Evolutionary conservation across 257 asterid genomes (phyloP), one percentile per base, ranked within the genome.

Genomic region (Solanum paucissectum): DNA sequence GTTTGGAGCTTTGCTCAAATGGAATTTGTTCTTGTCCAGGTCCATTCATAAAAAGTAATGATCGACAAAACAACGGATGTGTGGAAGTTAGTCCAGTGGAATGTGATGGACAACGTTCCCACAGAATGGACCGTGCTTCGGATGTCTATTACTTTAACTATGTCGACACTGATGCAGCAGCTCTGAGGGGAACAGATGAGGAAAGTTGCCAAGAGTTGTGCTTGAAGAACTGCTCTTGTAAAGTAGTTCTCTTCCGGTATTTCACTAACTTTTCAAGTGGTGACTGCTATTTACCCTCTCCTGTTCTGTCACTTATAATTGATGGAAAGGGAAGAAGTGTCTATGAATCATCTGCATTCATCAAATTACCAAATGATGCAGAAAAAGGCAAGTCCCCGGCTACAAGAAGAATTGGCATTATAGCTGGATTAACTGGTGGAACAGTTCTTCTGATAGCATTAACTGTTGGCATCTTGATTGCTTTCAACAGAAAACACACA

Each of bases 1-100:
- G 25, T 6, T 52, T 87, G 62, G 90, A 93, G 12, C 86, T 93
- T 83, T 93, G 94, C 88, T 75, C 91, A 5, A 89, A 79, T 25
- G 87, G 92, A 77, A 86, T 88, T 34, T 92, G 95, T 73, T 87
- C 90, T 52, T 92, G 95, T 34, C 92, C 94, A n/a, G 71, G 9
- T 82, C 25, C 68, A 72, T 92, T 91, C 38, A 76, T 27, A 76
- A 92, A 29, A 62, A 83, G 85, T 7, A 71, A 75, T 73, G 87
- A 64, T 23, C 74, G 87, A 86, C 87, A 68, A 13, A 92, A 89
- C 25, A 37, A 90, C 64, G 95, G 94, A 21, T 93, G 94, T 87
- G 90, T 91, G 23, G 91, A 90, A 87, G 86, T 82, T 11, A 75
- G 64, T 71, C 89, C 91, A 12, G 79, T 91, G 16, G 42, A 49